Conservation (phyloP, 75 land plant genomes). For the Cryptomeria japonica region DNA sequence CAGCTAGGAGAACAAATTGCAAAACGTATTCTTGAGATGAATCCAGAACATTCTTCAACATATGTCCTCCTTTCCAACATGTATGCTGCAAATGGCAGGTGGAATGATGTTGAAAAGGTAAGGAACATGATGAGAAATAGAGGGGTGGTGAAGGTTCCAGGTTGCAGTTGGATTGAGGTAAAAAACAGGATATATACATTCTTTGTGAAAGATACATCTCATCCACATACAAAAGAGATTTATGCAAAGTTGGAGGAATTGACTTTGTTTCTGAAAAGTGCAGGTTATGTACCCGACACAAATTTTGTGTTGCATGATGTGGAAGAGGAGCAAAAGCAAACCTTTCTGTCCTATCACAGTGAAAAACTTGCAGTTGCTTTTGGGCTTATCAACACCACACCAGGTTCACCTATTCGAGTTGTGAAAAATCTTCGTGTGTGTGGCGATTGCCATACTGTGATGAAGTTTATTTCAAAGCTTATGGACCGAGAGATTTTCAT, state of each 20-base stretch:
- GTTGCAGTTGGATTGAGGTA: slow-evolving; percentile 16
- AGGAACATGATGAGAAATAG: slow-evolving; percentile 4
- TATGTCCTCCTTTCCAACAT: slow-evolving; percentile 15
- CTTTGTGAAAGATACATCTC: neutral
- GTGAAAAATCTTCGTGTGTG: no score
- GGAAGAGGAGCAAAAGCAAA: neutral
- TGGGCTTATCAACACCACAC: neutral
- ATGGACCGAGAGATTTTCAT: no score
- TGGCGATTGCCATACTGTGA: no score
- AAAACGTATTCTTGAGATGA: neutral
- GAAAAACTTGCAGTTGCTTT: neutral
- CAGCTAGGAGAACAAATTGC: slow-evolving; percentile 11
- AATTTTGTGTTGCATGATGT: neutral
- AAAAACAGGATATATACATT: slow-evolving; percentile 11
- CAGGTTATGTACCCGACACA: neutral
- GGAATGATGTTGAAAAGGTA: slow-evolving; percentile 4
- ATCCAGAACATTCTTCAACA: slow-evolving; percentile 4
- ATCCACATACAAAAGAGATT: neutral
- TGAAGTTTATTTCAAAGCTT: no score
- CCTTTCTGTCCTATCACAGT: neutral
- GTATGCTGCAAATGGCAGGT: slow-evolving; percentile 1
- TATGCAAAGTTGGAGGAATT: neutral
- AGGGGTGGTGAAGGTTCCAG: slow-evolving; percentile 11
- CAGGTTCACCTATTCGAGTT: no score
- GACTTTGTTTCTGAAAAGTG: neutral